A percentile compares a stretch with the other conserved stretches of the same genome.
Evolutionary conservation across 78 protist species (phyloP).

Genomic region (Dictyostelium discoideum): dicty_2.7 NC_007088.5:128501-129000

Average conservation of each 20-base stretch:
- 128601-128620: neutral
- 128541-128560: neutral
- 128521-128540: neutral
- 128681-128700: neutral
- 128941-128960: neutral
- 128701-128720: neutral
- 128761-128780: neutral
- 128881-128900: neutral
- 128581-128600: neutral
- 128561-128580: neutral
- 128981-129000: neutral
- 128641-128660: neutral
- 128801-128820: neutral
- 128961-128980: neutral
- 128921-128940: neutral
- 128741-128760: neutral
- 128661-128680: constrained; percentile 3
- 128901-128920: constrained; percentile 10
- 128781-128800: constrained; percentile 2
- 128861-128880: neutral
- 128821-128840: neutral
- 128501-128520: neutral
- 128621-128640: neutral
- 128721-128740: neutral
- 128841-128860: neutral